Conservation (phyloP, 805 yeast genomes). For the Ogataea wickerhamii region DNA sequence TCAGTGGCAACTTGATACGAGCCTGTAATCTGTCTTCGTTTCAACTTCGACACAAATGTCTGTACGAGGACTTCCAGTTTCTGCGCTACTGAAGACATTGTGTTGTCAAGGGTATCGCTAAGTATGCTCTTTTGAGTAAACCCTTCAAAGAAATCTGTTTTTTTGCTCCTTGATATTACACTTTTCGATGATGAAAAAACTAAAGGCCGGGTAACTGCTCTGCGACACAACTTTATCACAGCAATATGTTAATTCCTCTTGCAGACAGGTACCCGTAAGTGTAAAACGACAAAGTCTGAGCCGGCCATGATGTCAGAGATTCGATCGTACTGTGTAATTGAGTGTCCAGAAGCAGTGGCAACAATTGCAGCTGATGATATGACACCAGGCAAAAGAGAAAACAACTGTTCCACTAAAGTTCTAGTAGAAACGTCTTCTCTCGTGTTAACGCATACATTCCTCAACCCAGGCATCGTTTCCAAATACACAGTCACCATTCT, state of each 20-base stretch:
- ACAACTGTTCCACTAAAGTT: background rate
- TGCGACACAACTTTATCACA: no score
- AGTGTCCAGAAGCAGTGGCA: background rate
- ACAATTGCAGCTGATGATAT: background rate
- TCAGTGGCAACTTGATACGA: slow-evolving; percentile 81
- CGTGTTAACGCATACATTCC: slow-evolving; percentile 5
- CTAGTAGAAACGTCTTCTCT: slow-evolving; percentile 1
- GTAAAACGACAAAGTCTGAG: background rate
- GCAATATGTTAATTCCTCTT: no score
- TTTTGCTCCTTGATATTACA: no score
- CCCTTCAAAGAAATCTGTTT: no score
- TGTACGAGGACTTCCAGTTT: slow-evolving; percentile 31
- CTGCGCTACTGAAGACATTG: slow-evolving; percentile 15
- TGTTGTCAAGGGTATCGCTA: no score
- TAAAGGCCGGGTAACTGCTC: slow-evolving; percentile 3
- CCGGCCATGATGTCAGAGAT: background rate
- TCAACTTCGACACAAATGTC: slow-evolving; percentile 46
- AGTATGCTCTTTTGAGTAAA: no score
- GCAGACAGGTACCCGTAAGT: slow-evolving; percentile 1
- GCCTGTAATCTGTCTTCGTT: slow-evolving; percentile 80
- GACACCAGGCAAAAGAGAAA: background rate
- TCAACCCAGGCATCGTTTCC: slow-evolving; percentile 15
- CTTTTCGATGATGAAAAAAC: no score
- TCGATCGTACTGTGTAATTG: background rate
- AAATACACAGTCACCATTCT: slow-evolving; percentile 17